Base-by-base conservation (phyloP, 768 basidiomycete species). In the Rhizopogon sp. region DNA sequence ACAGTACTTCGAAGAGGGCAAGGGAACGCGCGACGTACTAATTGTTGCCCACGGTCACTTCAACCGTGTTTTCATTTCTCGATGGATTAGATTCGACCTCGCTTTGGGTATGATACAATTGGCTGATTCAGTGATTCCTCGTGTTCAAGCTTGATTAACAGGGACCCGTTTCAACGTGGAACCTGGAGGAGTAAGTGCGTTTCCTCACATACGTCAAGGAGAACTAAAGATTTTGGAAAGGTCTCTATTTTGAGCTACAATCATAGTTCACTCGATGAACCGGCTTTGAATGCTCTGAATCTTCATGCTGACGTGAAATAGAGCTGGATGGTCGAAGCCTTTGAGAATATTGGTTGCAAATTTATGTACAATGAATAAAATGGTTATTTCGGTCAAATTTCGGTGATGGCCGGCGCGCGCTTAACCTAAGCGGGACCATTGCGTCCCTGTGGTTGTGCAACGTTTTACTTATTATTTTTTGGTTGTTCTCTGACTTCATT, bases 21-120 rank as follows among this genome's bases (percentile, higher is more conserved):
- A 77, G 16, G 78, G 85, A 52, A 78, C 80, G 20, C 80, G 88
- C 20, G 93, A 97, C 62, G 86, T 93, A 9, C 79, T 95, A 56
- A 87, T 98, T 63, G 83, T 98, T 56, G 90, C 93, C 1, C 95
- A 98, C 69, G 93, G 89, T 1, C 88, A 93, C 69, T 82, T 83
- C 68, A 90, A 80, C 52, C 81, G 88, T 40, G 79, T 81, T 45
- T 75, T 93, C 61, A 87, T 94, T 52, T 75, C 90, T 13, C 86
- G 93, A 45, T 96, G 93, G 93, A 82, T 89, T 58, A 71, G 79
- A 25, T 82, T 90, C 62, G 82, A 84, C 3, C 73, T 91, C 22
- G 67, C 68, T 10, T 69, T 81, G 39, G 85, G 84, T 82, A 70
- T 11, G 72, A 63, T 49, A 14, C 13, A 13, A 25, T 39, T 42